phyloP scores from a whole-genome alignment of 768 basidiomycete genomes.

The Boletales sp. region DNA sequence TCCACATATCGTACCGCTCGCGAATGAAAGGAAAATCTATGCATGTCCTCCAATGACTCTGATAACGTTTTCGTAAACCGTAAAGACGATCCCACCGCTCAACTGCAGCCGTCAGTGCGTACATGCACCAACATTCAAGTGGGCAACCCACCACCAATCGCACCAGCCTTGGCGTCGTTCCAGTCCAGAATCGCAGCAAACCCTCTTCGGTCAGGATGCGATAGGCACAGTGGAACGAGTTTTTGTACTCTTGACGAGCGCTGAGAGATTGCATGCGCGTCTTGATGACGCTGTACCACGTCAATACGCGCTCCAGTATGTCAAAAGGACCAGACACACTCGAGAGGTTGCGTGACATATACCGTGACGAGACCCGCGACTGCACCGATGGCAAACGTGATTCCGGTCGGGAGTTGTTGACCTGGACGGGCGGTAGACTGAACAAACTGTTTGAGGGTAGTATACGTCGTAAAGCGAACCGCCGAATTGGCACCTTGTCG shows the following conservation, averaged over 20 bases:
- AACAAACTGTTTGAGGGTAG: slow-evolving; percentile 89
- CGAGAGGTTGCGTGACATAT: slow-evolving; percentile 83
- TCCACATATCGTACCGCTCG: too few relatives aligned
- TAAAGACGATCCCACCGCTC: slow-evolving; percentile 92
- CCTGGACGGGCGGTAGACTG: slow-evolving; percentile 82
- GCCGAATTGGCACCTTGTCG: slow-evolving; percentile 98
- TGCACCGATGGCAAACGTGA: slow-evolving; percentile 94
- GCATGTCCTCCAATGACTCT: slow-evolving; percentile 36
- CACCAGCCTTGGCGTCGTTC: slow-evolving; percentile 86
- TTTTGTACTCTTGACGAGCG: slow-evolving; percentile 80
- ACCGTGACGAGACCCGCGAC: slow-evolving; percentile 95
- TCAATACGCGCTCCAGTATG: neutral
- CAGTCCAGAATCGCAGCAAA: slow-evolving; percentile 90
- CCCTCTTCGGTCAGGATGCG: slow-evolving; percentile 95
- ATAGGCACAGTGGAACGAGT: slow-evolving; percentile 95
- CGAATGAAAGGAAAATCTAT: neutral
- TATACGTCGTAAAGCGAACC: slow-evolving; percentile 92
- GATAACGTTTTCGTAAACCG: slow-evolving; percentile 84
- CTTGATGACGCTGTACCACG: slow-evolving; percentile 75
- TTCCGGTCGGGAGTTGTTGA: slow-evolving; percentile 75
- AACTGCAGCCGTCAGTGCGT: slow-evolving; percentile 44
- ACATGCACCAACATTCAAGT: neutral
- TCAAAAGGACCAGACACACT: slow-evolving; percentile 41
- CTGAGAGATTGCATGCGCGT: slow-evolving; percentile 95
- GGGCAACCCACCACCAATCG: slow-evolving; percentile 68